Evolutionary conservation across 179 eudicot species (phyloP), one percentile per base, ranked within the genome.

Genomic region (Amaranthus tricolor): DNA sequence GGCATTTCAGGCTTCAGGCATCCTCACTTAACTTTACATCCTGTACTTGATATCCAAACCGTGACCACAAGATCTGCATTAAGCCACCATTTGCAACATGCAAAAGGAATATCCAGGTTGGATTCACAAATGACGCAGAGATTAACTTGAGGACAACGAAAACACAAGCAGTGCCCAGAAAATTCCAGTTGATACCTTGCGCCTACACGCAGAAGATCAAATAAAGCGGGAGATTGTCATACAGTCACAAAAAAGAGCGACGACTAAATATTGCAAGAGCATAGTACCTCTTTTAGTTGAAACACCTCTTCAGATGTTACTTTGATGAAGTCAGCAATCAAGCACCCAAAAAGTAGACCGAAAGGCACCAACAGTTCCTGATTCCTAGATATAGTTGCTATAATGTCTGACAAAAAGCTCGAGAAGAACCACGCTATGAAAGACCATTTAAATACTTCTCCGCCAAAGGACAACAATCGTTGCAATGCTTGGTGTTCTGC

Each of bases 21-120:
- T 51, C 40, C 17, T 52, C 50, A 49, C 7, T 66, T 59, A 10
- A 43, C 57, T 75, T 43, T 24, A 68, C 67, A 68, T 71, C 48
- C 31, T 75, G 73, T 40, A 62, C 77, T 54, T 13, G 58, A 40
- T 21, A 66, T 17, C 12, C 67, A 43, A 47, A 79, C 89, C 86
- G 83, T 20, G 77, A 70, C 93, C 89, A 85, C 77, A 82, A 51
- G 48, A 84, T 73, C 71, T 89, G 89, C 93, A 89, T 79, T 57
- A 85, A 61, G 47, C 88, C 92, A 66, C 90, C 93, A 76, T 85
- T 89, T 63, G 84, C 85, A 44, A 67, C 72, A 60, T 85, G 85
- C 66, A 74, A 53, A 16, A 85, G 68, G 60, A 85, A 74, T 11
- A 78, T 58, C 72, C 57, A 77, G 16, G 79, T 81, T 62, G 55